Conservation (phyloP, 164 flowering plant species). For the Santalum album region DNA sequence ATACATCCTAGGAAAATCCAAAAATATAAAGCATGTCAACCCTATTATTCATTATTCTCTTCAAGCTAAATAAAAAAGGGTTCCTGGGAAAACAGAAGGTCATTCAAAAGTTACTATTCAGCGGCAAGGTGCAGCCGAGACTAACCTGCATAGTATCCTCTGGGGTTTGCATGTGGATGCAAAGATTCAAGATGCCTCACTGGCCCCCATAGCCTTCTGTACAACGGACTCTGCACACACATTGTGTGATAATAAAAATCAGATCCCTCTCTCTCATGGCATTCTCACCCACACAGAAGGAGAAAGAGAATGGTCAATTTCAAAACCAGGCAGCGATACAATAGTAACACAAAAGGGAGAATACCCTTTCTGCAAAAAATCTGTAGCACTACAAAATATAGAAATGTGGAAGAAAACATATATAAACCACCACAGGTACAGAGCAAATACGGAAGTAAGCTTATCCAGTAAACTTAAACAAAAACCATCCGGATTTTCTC, state of each 20-base stretch:
- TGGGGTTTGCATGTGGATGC: constrained; percentile 72
- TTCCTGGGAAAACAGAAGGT: neutral
- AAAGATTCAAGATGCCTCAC: constrained; percentile 51
- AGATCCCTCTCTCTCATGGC: constrained; percentile 1
- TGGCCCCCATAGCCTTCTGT: constrained; percentile 82
- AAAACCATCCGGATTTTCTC: no score
- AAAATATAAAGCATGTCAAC: no score
- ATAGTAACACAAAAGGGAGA: no score
- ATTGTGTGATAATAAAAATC: constrained; percentile 4
- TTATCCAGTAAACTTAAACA: neutral
- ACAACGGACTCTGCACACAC: constrained; percentile 48
- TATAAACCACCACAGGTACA: neutral
- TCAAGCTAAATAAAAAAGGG: no score
- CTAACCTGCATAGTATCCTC: constrained; percentile 67
- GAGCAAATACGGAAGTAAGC: no score
- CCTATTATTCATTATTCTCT: no score
- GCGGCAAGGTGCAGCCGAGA: constrained; percentile 1
- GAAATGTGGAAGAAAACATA: neutral
- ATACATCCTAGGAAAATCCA: no score
- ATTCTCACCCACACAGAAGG: no score
- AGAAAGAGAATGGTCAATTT: no score
- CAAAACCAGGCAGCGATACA: no score
- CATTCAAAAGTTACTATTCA: neutral
- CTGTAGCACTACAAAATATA: no score
- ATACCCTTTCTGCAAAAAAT: no score